A percentile compares a stretch with the other conserved stretches of the same genome.
Conservation (phyloP, 768 basidiomycete species). For the Strobilomyces echinocephalus region DNA sequence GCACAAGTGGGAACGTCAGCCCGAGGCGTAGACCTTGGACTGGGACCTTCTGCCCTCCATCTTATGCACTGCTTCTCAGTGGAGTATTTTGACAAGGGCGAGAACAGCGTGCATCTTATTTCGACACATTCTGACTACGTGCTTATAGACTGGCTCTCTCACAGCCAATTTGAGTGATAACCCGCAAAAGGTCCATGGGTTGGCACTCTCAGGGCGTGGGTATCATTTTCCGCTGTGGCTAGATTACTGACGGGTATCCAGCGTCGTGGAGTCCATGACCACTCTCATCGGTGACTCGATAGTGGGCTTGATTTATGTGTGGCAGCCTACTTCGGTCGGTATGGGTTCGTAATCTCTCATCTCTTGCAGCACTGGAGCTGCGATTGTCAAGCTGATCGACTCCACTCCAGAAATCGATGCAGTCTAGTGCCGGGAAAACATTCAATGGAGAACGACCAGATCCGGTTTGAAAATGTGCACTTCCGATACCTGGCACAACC, state of each 20-base stretch:
- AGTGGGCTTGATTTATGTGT: conserved; percentile 73
- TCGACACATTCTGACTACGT: neutral
- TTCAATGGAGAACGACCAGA: conserved; percentile 31
- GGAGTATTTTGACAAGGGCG: conserved; percentile 85
- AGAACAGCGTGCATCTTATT: conserved; percentile 55
- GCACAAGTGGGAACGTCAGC: too few species aligned
- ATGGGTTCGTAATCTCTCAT: conserved; percentile 30
- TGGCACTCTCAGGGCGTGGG: conserved; percentile 65
- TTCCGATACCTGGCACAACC: conserved; percentile 81
- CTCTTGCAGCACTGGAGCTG: too few species aligned
- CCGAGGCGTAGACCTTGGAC: too few species aligned
- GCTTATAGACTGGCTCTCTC: conserved; percentile 60
- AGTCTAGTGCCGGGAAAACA: too few species aligned
- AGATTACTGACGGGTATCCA: too few species aligned
- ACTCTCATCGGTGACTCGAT: conserved; percentile 68
- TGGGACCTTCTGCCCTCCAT: too few species aligned
- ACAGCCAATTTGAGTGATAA: too few species aligned
- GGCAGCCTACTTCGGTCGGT: conserved; percentile 53
- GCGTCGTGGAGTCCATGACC: conserved; percentile 62
- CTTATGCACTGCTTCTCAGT: conserved; percentile 38
- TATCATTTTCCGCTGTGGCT: too few species aligned
- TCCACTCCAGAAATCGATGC: too few species aligned
- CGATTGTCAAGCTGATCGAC: too few species aligned
- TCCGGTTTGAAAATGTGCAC: conserved; percentile 42
- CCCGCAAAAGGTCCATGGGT: conserved; percentile 83